Percentiles rank a stretch among this genome's conserved stretches.
Conservation (phyloP, 2,329 filamentous ascomycete genomes). For the Ophiocordyceps camponoti-saundersi region DNA sequence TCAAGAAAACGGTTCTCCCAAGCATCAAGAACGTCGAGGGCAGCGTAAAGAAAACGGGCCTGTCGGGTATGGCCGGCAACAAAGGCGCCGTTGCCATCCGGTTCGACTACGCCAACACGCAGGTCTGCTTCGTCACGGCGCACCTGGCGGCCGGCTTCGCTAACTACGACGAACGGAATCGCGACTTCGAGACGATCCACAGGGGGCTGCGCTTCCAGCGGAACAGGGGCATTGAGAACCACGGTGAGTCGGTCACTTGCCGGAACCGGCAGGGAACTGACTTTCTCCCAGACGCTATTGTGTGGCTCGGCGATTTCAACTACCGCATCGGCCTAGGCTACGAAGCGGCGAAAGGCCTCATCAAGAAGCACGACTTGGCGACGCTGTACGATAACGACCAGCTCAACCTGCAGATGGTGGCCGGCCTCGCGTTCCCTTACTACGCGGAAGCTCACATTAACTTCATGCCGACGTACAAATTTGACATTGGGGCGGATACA, state of each 20-base stretch:
- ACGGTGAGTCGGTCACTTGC: slow-evolving; percentile 32
- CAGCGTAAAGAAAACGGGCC: slow-evolving; percentile 79
- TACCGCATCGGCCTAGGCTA: slow-evolving; percentile 80
- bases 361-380: slow-evolving; percentile 56
- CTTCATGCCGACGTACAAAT: slow-evolving; percentile 93
- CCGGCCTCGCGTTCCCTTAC: slow-evolving; percentile 73
- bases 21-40: slow-evolving; percentile 96
- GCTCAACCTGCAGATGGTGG: slow-evolving; percentile 92
- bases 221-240: slow-evolving; percentile 80
- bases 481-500: slow-evolving; percentile 69
- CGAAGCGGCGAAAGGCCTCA: slow-evolving; percentile 59
- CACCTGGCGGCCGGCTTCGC: slow-evolving; percentile 91
- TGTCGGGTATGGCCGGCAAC: slow-evolving; percentile 95
- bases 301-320: slow-evolving; percentile 97
- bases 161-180: slow-evolving; percentile 92
- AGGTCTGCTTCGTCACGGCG: slow-evolving; percentile 87
- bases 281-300: slow-evolving; percentile 41
- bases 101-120: slow-evolving; percentile 85
- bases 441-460: slow-evolving; percentile 81
- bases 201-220: slow-evolving; percentile 79
- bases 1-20: slow-evolving; percentile 57
- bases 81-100: slow-evolving; percentile 95
- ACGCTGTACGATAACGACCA: slow-evolving; percentile 85
- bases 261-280: not conserved
- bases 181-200: slow-evolving; percentile 80